These are phyloP conservation scores for Acacia crassicarpa DNA, from an alignment of 306 rosid genomes.

Conservation along the genomic window DNA sequence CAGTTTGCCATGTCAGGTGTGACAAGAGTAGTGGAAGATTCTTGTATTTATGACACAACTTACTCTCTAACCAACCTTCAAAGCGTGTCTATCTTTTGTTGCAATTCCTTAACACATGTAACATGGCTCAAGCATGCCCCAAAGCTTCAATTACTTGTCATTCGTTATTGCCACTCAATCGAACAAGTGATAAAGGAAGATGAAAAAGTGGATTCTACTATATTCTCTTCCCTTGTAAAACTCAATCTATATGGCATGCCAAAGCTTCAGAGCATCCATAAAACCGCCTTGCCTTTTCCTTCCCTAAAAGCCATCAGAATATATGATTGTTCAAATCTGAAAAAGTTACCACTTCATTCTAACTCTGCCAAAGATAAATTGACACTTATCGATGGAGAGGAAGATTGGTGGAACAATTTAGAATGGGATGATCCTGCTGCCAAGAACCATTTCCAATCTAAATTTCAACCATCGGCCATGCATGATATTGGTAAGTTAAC, in stretches of 20 bases:
- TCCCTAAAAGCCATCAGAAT: not conserved
- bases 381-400: not conserved
- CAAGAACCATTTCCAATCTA: not conserved
- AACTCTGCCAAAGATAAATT: not conserved
- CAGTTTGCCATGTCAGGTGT: rapidly evolving
- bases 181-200: not conserved
- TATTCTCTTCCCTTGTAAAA: not conserved
- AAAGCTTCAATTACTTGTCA: not conserved
- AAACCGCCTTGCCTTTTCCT: not conserved
- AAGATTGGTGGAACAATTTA: not conserved
- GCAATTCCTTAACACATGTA: not conserved
- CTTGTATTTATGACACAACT: not conserved
- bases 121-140: not conserved
- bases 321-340: not conserved
- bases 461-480: too few species aligned
- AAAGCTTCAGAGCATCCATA: not conserved
- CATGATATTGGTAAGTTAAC: too few species aligned
- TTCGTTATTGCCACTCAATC: rapidly evolving
- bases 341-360: not conserved
- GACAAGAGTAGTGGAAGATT: not conserved
- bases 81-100: rapidly evolving
- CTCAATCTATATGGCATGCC: rapidly evolving
- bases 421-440: constrained; percentile 1
- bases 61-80: not conserved
- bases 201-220: not conserved